Evolutionary conservation across 495 filamentous ascomycete genomes (phyloP).

Genomic region (Eremomyces bilateralis): DNA sequence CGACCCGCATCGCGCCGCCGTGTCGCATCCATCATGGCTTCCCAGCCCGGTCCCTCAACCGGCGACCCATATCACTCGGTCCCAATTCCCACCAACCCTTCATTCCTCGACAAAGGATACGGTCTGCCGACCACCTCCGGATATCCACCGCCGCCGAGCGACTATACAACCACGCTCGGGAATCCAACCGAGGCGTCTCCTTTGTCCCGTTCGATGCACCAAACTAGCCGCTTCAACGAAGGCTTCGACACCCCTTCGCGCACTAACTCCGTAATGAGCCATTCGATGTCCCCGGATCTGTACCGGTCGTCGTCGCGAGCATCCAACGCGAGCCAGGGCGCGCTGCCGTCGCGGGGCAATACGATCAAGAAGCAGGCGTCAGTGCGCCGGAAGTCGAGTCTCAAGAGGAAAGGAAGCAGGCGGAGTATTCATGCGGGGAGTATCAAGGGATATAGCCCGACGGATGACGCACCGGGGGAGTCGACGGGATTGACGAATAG

Average conservation of each 20-base stretch:
- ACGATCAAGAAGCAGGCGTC: conserved; percentile 78
- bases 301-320: conserved; percentile 2
- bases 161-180: neutral
- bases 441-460: conserved; percentile 50
- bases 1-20: no score
- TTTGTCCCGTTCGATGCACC: neutral
- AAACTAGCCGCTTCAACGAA: neutral
- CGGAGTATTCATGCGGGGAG: conserved; percentile 49
- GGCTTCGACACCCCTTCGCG: neutral
- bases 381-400: conserved; percentile 44
- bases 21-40: no score
- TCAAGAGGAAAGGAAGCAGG: conserved; percentile 61
- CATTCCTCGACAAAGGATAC: neutral
- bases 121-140: neutral
- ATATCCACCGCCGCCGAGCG: neutral
- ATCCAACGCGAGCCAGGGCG: conserved; percentile 1
- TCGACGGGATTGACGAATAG: conserved; percentile 55
- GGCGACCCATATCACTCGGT: no score
- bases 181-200: neutral
- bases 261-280: neutral
- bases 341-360: conserved; percentile 39
- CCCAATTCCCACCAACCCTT: conserved; percentile 4
- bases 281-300: conserved; percentile 1
- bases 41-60: no score
- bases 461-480: conserved; percentile 22